Evolutionary conservation across 306 rosid genomes (phyloP).

Genomic region (Trichosanthes truncata): DNA sequence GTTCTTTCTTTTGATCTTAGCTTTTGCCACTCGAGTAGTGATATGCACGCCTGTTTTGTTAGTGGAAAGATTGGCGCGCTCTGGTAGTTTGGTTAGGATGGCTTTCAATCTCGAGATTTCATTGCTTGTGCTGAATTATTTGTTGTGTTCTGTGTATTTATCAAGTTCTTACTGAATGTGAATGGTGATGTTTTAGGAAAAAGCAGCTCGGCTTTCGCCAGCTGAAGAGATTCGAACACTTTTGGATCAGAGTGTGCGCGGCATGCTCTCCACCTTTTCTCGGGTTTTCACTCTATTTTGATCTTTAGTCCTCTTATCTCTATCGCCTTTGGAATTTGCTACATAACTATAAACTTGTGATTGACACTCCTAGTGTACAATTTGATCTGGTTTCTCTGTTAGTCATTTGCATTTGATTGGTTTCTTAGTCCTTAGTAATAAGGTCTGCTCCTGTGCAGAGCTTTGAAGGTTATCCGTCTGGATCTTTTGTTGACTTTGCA

Average conservation of each 20-base stretch:
- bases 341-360: neutral
- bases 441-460: constrained; percentile 34
- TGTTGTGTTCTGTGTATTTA: neutral
- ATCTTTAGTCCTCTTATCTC: neutral
- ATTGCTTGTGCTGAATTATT: neutral
- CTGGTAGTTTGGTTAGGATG: neutral
- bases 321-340: neutral
- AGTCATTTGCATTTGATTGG: constrained; percentile 1
- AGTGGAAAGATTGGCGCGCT: neutral
- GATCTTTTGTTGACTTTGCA: constrained; percentile 85
- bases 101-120: neutral
- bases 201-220: constrained; percentile 72
- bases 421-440: neutral
- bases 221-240: constrained; percentile 67
- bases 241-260: constrained; percentile 61
- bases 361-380: neutral
- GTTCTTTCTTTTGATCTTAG: neutral
- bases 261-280: constrained; percentile 73
- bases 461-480: constrained; percentile 78
- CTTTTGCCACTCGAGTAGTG: neutral
- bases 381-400: neutral
- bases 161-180: neutral
- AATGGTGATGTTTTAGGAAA: constrained; percentile 39
- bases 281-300: constrained; percentile 34
- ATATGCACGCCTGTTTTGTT: neutral